These are phyloP conservation scores for Ploettnerulaceae sp. DNA, from an alignment of 2,329 filamentous ascomycete genomes.

Conservation along the genomic window DNA sequence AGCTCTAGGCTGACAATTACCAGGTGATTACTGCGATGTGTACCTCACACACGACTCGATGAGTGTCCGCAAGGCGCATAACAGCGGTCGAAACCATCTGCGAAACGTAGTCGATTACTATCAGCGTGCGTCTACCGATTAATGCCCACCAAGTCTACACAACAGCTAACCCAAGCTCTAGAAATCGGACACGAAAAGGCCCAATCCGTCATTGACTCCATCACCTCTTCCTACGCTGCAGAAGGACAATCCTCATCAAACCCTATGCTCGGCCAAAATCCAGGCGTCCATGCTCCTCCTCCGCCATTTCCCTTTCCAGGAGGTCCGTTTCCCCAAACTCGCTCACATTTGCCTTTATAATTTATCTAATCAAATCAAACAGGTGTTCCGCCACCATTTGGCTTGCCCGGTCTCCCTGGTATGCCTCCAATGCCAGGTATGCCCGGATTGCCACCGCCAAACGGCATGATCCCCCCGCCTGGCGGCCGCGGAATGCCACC, in stretches of 20 bases:
- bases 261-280: conserved; percentile 72
- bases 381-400: conserved; percentile 52
- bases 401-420: conserved; percentile 46
- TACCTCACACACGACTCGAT: conserved; percentile 99
- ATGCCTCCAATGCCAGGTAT: conserved; percentile 50
- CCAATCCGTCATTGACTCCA: conserved; percentile 96
- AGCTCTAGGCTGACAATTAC: conserved; percentile 24
- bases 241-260: conserved; percentile 86
- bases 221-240: conserved; percentile 90
- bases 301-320: conserved; percentile 59
- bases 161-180: conserved; percentile 35
- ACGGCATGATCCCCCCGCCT: conserved; percentile 40
- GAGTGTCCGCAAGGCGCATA: conserved; percentile 98
- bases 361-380: not conserved
- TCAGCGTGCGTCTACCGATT: conserved; percentile 58
- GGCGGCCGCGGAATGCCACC: conserved; percentile 38
- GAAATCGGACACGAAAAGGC: conserved; percentile 98
- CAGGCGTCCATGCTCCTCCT: conserved; percentile 42
- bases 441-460: conserved; percentile 13
- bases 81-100: conserved; percentile 91
- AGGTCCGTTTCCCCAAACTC: conserved; percentile 37
- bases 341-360: not conserved
- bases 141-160: not conserved
- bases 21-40: conserved; percentile 97
- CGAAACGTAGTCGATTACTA: conserved; percentile 99